Evolutionary conservation across 208 protist genomes (phyloP).

Genomic region (Leishmania lainsoni): DNA sequence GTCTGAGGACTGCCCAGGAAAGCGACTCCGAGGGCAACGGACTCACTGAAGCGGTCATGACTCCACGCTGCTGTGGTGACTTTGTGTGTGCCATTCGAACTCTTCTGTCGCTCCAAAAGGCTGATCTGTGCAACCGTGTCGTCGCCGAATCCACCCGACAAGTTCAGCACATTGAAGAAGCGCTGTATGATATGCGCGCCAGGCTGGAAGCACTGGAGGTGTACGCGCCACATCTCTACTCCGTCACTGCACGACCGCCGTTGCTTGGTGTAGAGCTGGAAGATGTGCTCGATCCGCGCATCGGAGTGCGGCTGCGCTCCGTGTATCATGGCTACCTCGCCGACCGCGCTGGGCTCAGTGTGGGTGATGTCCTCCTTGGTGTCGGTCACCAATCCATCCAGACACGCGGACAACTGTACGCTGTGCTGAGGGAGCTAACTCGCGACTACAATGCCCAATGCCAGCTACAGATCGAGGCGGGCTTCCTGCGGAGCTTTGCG

Average conservation of each 20-base stretch:
- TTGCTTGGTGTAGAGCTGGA: constrained; percentile 64
- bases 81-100: background rate
- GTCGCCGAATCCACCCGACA: background rate
- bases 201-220: constrained; percentile 66
- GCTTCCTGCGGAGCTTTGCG: constrained; percentile 23
- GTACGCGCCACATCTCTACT: constrained; percentile 61
- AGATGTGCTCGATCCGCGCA: constrained; percentile 26
- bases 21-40: background rate
- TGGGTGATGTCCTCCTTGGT: constrained; percentile 54
- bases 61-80: background rate
- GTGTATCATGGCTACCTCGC: constrained; percentile 57
- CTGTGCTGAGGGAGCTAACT: constrained; percentile 43
- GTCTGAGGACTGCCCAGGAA: background rate
- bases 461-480: constrained; percentile 38
- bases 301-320: constrained; percentile 46
- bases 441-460: constrained; percentile 52
- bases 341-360: constrained; percentile 45
- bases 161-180: constrained; percentile 3
- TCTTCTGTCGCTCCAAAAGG: background rate
- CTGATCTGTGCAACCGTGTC: background rate
- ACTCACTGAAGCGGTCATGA: background rate
- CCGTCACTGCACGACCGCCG: constrained; percentile 51
- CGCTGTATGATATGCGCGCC: constrained; percentile 27
- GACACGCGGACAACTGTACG: constrained; percentile 61
- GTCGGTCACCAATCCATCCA: constrained; percentile 45